These are phyloP conservation scores for Hericium erinaceus DNA, from an alignment of 768 basidiomycete species.

Conservation along the genomic window DNA sequence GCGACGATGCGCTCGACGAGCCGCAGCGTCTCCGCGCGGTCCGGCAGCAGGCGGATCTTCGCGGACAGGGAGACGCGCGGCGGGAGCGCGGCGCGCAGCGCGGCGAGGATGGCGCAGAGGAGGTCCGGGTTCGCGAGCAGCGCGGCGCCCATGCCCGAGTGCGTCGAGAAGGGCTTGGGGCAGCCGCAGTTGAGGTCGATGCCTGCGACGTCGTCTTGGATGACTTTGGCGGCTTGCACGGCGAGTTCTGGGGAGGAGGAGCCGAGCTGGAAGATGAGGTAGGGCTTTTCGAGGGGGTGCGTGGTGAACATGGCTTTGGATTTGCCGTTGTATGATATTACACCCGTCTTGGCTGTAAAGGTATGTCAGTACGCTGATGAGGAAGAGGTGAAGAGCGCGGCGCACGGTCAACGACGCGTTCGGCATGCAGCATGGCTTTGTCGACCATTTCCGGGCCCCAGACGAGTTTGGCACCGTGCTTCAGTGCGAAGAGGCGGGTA, in stretches of 20 bases:
- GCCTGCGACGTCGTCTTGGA: constrained; percentile 84
- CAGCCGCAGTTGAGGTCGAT: constrained; percentile 98
- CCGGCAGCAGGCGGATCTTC: constrained; percentile 85
- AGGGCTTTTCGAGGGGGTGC: constrained; percentile 91
- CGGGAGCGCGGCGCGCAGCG: constrained; percentile 63
- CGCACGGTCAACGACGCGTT: constrained; percentile 82
- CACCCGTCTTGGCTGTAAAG: constrained; percentile 67
- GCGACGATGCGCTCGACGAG: constrained; percentile 83
- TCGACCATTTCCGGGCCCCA: constrained; percentile 98
- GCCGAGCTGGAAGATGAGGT: constrained; percentile 93
- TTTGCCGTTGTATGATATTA: constrained; percentile 80
- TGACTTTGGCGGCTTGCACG: constrained; percentile 81
- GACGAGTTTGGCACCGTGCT: constrained; percentile 88
- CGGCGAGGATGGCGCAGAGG: constrained; percentile 78
- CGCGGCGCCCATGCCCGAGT: constrained; percentile 94
- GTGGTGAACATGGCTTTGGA: constrained; percentile 82
- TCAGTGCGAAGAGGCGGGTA: constrained; percentile 76
- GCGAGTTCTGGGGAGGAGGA: constrained; percentile 85
- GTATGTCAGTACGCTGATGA: constrained; percentile 1
- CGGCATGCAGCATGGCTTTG: constrained; percentile 84
- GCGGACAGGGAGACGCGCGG: constrained; percentile 82
- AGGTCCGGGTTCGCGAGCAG: constrained; percentile 87
- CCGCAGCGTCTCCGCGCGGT: constrained; percentile 78
- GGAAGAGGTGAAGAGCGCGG: neutral
- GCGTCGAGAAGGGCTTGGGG: constrained; percentile 92